Percentiles rank a stretch among this genome's conserved stretches.
Evolutionary conservation across 106 monocot species (phyloP).

Genomic region (Dioscorea dumetorum): DNA sequence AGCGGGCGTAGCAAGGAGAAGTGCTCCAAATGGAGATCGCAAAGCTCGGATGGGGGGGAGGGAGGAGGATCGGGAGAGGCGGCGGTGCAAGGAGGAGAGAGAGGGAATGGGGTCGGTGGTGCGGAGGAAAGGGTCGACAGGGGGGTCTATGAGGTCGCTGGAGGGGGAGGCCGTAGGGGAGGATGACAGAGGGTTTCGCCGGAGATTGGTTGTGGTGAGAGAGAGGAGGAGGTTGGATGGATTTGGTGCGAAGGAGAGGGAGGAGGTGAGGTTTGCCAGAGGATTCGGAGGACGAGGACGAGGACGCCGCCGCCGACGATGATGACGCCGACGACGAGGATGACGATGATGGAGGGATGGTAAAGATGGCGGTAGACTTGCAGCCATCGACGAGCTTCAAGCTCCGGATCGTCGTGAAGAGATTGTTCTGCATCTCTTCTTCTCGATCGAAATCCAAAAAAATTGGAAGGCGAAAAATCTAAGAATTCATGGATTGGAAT

Average conservation of each 20-base stretch:
- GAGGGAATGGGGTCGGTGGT: constrained; percentile 50
- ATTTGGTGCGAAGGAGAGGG: constrained; percentile 40
- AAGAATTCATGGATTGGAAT: neutral
- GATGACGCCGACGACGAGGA: neutral
- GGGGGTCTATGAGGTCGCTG: constrained; percentile 62
- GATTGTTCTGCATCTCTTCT: constrained; percentile 75
- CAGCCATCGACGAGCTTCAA: constrained; percentile 82
- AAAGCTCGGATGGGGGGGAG: constrained; percentile 7
- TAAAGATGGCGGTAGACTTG: constrained; percentile 58
- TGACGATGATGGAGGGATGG: constrained; percentile 21
- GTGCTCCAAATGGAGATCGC: constrained; percentile 57
- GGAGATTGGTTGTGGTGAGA: constrained; percentile 12
- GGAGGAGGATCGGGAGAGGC: constrained; percentile 15
- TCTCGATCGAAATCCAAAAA: neutral
- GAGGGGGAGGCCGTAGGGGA: constrained; percentile 84
- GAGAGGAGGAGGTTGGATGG: constrained; percentile 17
- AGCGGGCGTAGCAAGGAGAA: constrained; percentile 37
- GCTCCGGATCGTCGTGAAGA: constrained; percentile 79
- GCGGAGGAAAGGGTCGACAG: constrained; percentile 70
- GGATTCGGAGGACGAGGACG: constrained; percentile 1
- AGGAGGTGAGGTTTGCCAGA: constrained; percentile 12
- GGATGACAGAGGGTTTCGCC: constrained; percentile 18
- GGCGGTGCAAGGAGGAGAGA: constrained; percentile 49
- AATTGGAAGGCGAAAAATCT: neutral
- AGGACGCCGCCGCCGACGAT: constrained; percentile 1